A percentile compares a stretch with the other conserved stretches of the same genome.
phyloP scores from a whole-genome alignment of 2,329 filamentous ascomycete genomes.

The Diaporthe velutina region DNA sequence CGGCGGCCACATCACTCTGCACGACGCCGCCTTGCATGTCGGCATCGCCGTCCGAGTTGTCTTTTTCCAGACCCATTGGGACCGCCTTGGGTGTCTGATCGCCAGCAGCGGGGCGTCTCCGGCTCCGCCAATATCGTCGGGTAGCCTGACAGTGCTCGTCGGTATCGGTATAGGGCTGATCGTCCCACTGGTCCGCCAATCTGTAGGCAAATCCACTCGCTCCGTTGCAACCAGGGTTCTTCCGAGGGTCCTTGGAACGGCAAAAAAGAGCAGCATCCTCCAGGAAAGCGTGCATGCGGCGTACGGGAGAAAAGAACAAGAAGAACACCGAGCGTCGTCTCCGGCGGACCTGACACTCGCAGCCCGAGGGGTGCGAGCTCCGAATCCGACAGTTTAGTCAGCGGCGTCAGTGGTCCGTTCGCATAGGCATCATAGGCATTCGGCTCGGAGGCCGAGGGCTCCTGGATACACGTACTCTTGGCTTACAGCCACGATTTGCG shows the following conservation, averaged over 20 bases:
- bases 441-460: constrained; percentile 16
- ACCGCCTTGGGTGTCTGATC: neutral
- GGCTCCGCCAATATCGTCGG: neutral
- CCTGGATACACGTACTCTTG: neutral
- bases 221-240: neutral
- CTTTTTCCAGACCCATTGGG: neutral
- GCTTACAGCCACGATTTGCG: neutral
- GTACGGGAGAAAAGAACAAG: neutral
- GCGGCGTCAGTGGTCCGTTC: neutral
- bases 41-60: neutral
- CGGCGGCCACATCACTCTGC: constrained; percentile 1
- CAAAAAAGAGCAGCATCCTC: neutral
- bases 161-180: neutral
- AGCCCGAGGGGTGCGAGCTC: constrained; percentile 24
- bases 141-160: neutral
- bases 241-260: neutral
- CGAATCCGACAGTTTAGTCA: neutral
- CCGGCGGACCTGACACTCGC: neutral
- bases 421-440: neutral
- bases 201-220: neutral
- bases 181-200: neutral
- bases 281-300: neutral
- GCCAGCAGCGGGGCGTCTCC: neutral
- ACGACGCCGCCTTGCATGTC: neutral
- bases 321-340: constrained; percentile 2